Base-by-base conservation (phyloP, 2,329 filamentous ascomycete species). In the Ceratocystis huliohia region DNA sequence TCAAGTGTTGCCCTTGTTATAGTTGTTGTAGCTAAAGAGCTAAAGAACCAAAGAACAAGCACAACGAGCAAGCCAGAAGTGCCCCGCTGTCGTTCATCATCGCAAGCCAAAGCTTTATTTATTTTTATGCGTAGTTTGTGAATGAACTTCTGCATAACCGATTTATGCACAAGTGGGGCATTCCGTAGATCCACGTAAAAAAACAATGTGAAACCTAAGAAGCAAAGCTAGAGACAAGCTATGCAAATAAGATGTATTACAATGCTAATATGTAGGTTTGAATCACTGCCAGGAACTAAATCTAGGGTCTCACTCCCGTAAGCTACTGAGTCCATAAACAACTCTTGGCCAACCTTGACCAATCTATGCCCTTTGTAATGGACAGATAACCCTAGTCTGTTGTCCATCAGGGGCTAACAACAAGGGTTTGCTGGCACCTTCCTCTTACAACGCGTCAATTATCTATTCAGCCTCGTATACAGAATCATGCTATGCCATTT, bases 391-490 rank as follows among this genome's bases (percentile, higher is more conserved):
- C 37, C 37, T 41, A 13, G 37, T 1, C 3, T 22, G 7, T 2
- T 25, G 0, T 8, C 17, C 10, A 22, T 5, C 15, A 15, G 17
- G 44, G 41, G 2, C 2, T 1, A 4, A 1, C 22, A 50, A 63
- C 2, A 30, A n/a, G 41, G 15, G 17, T 20, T 20, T 50, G 41
- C 8, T 15, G n/a, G 15, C 15, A 30, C 44, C 25, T 63, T 46
- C 46, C 41, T 46, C 46, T 25, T 15, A 50, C 13, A 13, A 48
- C 61, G 61, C 61, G 61, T 63, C 33, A 48, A 50, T n/a, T 3
- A n/a, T n/a, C 13, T 5, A 25, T 50, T 48, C 61, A 63, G 61
- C 61, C 61, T 63, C 45, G 61, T 44, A 8, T 30, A 13, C 20
- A 59, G 22, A n/a, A 17, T 33, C 20, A 2, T 28, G 1, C 3